phyloP scores from a whole-genome alignment of 768 basidiomycete species.

The Podaxis carcinomalis region DNA sequence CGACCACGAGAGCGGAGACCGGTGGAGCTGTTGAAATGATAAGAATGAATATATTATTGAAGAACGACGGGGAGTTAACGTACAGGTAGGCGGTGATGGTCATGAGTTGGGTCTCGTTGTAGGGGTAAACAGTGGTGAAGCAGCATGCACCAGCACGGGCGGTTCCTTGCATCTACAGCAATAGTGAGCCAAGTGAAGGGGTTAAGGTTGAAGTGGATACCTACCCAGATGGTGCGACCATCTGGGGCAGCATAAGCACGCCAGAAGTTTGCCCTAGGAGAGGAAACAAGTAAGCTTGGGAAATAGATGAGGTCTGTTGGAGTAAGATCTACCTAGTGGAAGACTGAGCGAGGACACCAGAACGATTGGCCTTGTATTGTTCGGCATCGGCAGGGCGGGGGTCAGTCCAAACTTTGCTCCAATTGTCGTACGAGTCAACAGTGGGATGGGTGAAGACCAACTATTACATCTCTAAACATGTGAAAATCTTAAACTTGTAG shows the following conservation, averaged over 20 bases:
- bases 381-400: constrained; percentile 52
- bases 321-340: constrained; percentile 41
- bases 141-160: constrained; percentile 57
- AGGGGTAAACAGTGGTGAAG: constrained; percentile 43
- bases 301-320: background rate
- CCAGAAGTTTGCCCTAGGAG: constrained; percentile 56
- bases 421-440: constrained; percentile 64
- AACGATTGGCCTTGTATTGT: constrained; percentile 46
- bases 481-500: background rate
- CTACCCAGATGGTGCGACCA: constrained; percentile 44
- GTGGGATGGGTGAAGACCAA: constrained; percentile 61
- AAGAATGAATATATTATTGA: background rate
- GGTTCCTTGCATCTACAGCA: constrained; percentile 52
- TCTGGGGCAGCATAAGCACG: constrained; percentile 44
- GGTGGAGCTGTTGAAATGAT: constrained; percentile 34
- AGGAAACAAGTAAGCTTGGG: background rate
- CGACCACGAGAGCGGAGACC: constrained; percentile 61
- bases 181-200: background rate
- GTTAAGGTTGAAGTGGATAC: constrained; percentile 6
- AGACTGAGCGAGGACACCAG: constrained; percentile 53
- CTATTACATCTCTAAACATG: constrained; percentile 20
- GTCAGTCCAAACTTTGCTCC: constrained; percentile 51
- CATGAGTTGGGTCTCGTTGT: constrained; percentile 52
- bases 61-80: constrained; percentile 9
- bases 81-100: constrained; percentile 61